A percentile compares a stretch with the other conserved stretches of the same genome.
phyloP scores from a whole-genome alignment of 441 rosid genomes.

The Erysimum pusillum region DNA sequence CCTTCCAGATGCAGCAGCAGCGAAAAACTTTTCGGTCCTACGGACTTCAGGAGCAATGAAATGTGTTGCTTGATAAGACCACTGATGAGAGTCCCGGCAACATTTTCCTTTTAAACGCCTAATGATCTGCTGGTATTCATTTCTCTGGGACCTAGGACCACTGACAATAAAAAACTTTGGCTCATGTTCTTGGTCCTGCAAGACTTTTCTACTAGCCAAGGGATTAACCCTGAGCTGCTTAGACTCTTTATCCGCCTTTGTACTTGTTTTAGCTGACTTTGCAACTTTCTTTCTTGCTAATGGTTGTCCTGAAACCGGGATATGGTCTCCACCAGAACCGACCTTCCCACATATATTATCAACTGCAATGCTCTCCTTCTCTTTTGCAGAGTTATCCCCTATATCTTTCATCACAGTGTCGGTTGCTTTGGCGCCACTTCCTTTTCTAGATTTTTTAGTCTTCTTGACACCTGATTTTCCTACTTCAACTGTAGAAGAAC shows the following conservation, averaged over 20 bases:
- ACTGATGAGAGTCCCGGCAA: conserved; percentile 92
- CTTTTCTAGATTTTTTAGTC: conserved; percentile 28
- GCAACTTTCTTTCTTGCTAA: conserved; percentile 45
- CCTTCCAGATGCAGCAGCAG: conserved; percentile 98
- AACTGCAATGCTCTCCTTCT: conserved; percentile 57
- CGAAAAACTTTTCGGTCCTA: conserved; percentile 89
- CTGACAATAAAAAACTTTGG: conserved; percentile 73
- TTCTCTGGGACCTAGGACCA: conserved; percentile 78
- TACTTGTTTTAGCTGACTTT: conserved; percentile 43
- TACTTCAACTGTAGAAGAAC: conserved; percentile 24
- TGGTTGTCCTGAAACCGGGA: conserved; percentile 35
- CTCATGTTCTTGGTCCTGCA: conserved; percentile 48
- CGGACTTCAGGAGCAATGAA: conserved; percentile 77
- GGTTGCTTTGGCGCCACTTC: conserved; percentile 10
- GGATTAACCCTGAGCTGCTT: conserved; percentile 46
- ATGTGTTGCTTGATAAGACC: conserved; percentile 98
- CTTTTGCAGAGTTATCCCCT: conserved; percentile 51
- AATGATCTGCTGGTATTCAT: conserved; percentile 75
- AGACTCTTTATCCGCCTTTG: conserved; percentile 47
- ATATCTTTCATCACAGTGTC: conserved; percentile 27
- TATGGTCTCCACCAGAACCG: conserved; percentile 46
- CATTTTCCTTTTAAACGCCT: conserved; percentile 73
- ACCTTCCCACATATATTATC: conserved; percentile 22
- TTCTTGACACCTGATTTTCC: conserved; percentile 32
- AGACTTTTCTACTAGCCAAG: conserved; percentile 31